Conservation (phyloP, 192 early-diverging fungal species). For the Kickxella alabastrina region DNA sequence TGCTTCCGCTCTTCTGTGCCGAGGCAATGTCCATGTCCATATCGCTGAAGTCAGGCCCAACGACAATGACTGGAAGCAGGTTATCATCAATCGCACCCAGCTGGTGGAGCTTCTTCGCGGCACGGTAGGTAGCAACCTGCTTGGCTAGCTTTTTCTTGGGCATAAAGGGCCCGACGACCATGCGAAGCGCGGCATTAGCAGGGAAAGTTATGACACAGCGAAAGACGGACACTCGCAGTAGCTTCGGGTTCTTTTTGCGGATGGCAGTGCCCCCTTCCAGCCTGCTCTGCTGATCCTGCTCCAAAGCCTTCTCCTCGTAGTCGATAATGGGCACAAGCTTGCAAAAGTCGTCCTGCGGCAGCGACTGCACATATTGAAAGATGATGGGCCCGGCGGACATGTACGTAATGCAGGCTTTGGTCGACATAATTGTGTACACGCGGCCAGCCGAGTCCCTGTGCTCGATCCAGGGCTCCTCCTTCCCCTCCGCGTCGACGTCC, state of each 20-base stretch:
- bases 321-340: conserved; percentile 55
- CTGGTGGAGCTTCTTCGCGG: conserved; percentile 66
- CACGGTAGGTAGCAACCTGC: conserved; percentile 65
- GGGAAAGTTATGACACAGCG: conserved; percentile 59
- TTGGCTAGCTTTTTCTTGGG: conserved; percentile 63
- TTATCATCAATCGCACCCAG: conserved; percentile 69
- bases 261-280: not conserved
- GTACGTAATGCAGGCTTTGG: conserved; percentile 69
- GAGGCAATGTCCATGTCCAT: too few species aligned
- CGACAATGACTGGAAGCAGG: conserved; percentile 56
- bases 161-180: conserved; percentile 51
- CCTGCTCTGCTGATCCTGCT: not conserved
- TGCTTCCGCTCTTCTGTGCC: too few species aligned
- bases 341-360: conserved; percentile 65
- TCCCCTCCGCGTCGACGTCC: conserved; percentile 20
- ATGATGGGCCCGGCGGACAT: conserved; percentile 63
- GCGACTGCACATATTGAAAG: conserved; percentile 65
- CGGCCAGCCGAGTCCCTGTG: conserved; percentile 38
- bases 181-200: conserved; percentile 59
- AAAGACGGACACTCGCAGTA: conserved; percentile 5
- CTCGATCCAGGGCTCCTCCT: conserved; percentile 38
- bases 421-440: conserved; percentile 58
- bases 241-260: conserved; percentile 11
- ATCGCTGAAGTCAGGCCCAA: too few species aligned
- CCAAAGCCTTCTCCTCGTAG: conserved; percentile 10